Base-by-base conservation (phyloP, 1,284 basidiomycete genomes). In the Peniophora sp. region DNA sequence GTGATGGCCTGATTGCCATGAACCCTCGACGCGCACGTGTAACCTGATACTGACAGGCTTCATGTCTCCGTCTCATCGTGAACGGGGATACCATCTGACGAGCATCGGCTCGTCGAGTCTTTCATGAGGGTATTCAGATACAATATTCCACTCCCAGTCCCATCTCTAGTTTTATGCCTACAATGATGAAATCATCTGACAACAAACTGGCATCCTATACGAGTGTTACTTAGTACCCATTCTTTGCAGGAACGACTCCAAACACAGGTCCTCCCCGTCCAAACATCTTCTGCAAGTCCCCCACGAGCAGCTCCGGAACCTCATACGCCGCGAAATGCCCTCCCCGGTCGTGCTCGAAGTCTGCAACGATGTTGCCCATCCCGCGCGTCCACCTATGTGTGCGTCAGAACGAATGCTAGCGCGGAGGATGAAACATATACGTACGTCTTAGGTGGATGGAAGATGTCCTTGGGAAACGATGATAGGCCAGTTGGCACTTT, bases 391-490 rank as follows among this genome's bases (percentile, higher is more conserved):
- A 45, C 12, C 43, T 45, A 20, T 15, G 8, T 8, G 14, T 18
- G 14, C 12, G 10, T 45, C 8, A 9, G 8, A 45, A 9, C 6
- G 8, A 22, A 17, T 41, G n/a, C 37, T 17, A 5, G 6, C 18
- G 20, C 9, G 18, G 20, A 11, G 34, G 32, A 12, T 17, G 18
- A 22, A 48, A 32, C 12, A 32, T 6, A 8, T 18, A 60, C 71
- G 49, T 47, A 76, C 75, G 60, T 60, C 48, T 58, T 64, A 0
- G 74, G 76, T 0, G 66, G 24, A 1, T 57, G 47, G 0, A 64
- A 0, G 0, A 76, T 0, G 22, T 78, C 75, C 41, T 67, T 67
- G 0, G 74, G 74, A 55, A 78, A 78, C 48, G 63, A 63, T 0
- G 73, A 74, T 15, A 68, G 50, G 0, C 76, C 76, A 3, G 37